Percentiles rank a stretch among this genome's conserved stretches.
These are phyloP conservation scores for Bassia scoparia DNA, from an alignment of 148 eudicot genomes.

Conservation along the genomic window DNA sequence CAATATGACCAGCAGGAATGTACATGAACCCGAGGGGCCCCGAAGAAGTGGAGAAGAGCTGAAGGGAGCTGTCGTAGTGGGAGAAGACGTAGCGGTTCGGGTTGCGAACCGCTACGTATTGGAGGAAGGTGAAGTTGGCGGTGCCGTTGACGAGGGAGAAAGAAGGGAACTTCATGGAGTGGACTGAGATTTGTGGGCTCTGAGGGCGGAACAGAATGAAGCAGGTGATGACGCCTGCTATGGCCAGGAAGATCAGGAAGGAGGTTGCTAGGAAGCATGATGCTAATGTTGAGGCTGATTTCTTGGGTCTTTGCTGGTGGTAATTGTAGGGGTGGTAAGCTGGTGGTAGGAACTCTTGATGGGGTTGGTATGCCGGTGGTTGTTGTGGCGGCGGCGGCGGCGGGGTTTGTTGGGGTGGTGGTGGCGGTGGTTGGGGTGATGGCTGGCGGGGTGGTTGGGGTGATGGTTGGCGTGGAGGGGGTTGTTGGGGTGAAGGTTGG, in stretches of 20 bases:
- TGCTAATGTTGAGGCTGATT: conserved; percentile 36
- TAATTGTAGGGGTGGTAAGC: conserved; percentile 17
- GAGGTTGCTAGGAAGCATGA: conserved; percentile 69
- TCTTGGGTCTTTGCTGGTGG: conserved; percentile 30
- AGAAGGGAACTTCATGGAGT: conserved; percentile 65
- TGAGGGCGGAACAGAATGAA: conserved; percentile 76
- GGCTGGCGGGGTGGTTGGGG: background rate
- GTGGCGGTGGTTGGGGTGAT: background rate
- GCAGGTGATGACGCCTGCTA: conserved; percentile 38
- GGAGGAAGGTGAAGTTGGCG: conserved; percentile 77
- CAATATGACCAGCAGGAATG: conserved; percentile 81
- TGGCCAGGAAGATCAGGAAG: conserved; percentile 47
- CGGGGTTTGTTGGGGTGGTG: background rate
- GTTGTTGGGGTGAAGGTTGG: conserved; percentile 10
- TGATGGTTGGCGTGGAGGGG: conserved; percentile 15
- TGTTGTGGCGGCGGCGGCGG: background rate
- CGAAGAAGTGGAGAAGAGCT: conserved; percentile 49
- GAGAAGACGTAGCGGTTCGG: conserved; percentile 85
- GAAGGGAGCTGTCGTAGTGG: conserved; percentile 86
- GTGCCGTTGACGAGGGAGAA: conserved; percentile 58
- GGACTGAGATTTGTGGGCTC: conserved; percentile 62
- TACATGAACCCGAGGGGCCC: conserved; percentile 57
- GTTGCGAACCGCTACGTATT: conserved; percentile 66
- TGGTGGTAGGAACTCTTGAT: conserved; percentile 1
- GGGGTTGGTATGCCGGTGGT: background rate